Percentiles rank a stretch among this genome's conserved stretches.
phyloP scores from a whole-genome alignment of 495 filamentous ascomycete genomes.

The Xylaria longipes region DNA sequence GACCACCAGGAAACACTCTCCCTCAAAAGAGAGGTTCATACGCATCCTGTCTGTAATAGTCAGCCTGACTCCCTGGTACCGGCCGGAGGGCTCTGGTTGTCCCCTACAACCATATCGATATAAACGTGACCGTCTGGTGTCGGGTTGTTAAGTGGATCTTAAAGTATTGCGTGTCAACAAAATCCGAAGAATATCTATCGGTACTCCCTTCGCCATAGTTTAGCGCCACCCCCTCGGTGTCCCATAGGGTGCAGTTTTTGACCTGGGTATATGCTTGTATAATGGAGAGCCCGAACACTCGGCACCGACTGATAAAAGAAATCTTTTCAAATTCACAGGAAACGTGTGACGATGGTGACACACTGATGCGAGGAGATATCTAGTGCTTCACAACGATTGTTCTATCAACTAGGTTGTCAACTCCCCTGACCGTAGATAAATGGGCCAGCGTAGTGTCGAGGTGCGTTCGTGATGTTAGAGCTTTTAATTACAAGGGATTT shows the following conservation, averaged over 20 bases:
- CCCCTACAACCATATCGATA: background rate
- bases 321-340: conserved; percentile 2
- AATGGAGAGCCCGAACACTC: conserved; percentile 15
- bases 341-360: background rate
- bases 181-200: background rate
- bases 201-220: background rate
- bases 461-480: background rate
- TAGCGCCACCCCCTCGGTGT: conserved; percentile 14
- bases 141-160: background rate
- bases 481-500: conserved; percentile 37
- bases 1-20: conserved; percentile 4
- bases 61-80: background rate
- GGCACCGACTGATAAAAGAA: conserved; percentile 4
- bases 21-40: background rate
- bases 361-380: conserved; percentile 3
- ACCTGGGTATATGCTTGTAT: conserved; percentile 20
- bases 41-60: background rate
- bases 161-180: background rate
- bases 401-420: background rate
- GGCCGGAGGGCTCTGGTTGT: background rate
- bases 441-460: background rate
- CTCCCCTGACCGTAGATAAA: background rate
- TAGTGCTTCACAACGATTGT: background rate
- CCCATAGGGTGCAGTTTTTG: background rate
- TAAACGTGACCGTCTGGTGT: background rate